These are phyloP conservation scores for Monosporozyma yasuniensis DNA, from an alignment of 805 yeast genomes.

Conservation along the genomic window DNA sequence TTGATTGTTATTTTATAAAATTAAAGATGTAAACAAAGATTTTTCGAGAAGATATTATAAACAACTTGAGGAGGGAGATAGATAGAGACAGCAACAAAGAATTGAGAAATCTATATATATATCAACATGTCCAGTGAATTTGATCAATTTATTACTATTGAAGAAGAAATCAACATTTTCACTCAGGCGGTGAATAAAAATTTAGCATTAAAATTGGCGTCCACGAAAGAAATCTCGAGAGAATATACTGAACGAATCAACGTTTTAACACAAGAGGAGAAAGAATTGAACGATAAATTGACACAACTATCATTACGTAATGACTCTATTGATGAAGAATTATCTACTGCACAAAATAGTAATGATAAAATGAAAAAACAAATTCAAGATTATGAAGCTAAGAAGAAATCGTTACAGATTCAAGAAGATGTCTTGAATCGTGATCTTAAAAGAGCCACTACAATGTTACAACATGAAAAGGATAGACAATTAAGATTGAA, in stretches of 20 bases:
- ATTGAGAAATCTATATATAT: no score
- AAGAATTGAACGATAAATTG: background rate
- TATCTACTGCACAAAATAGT: background rate
- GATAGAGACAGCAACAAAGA: no score
- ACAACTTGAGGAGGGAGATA: background rate
- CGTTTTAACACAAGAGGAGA: background rate
- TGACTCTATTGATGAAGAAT: background rate
- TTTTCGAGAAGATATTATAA: background rate
- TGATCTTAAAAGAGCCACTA: background rate
- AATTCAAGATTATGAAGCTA: background rate
- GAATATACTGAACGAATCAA: background rate
- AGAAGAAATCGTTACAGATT: background rate
- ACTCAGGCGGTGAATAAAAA: slow-evolving; percentile 6
- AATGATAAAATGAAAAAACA: background rate
- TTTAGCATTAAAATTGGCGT: slow-evolving; percentile 15
- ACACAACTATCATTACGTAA: background rate
- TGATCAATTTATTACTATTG: slow-evolving; percentile 3
- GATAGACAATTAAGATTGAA: background rate
- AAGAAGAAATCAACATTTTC: slow-evolving; percentile 9
- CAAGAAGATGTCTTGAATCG: background rate
- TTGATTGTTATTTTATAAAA: background rate
- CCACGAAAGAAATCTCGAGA: background rate
- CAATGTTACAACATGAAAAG: background rate
- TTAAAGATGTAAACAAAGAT: slow-evolving; percentile 1
- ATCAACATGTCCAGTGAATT: slow-evolving; percentile 2